Evolutionary conservation across 306 rosid species (phyloP), one percentile per base, ranked within the genome.

Genomic region (Glycyrrhiza uralensis): DNA sequence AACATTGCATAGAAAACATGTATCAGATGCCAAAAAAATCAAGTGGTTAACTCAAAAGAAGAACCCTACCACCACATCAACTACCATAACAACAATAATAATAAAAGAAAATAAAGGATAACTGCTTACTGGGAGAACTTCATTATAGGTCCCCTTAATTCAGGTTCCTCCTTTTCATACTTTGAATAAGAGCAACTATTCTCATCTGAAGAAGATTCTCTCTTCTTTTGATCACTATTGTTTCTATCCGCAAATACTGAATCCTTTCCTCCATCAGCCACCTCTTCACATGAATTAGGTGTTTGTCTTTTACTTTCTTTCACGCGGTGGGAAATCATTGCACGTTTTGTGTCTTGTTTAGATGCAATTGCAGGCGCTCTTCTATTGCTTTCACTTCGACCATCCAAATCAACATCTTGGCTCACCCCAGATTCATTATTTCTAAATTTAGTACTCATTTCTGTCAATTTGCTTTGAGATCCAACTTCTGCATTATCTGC

Each of bases 141-240:
- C 70, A 66, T 80, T 85, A 94, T 91, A 15, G 96, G 87, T 57
- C 95, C 97, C 88, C 81, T 95, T 60, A 86, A 78, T 75, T 95
- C 97, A 20, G 99, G 93, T 80, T 89, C 85, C 41, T 89, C 95
- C 84, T 89, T 95, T 66, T 89, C 99, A 42, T 88, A 95, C 79
- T 91, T 91, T 12, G 97, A 85, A 85, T 86, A 95, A 39, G 99
- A 91, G 82, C 96, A 93, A 81, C 99, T 91, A 68, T 91, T 95
- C 80, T 95, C 97, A 78, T 91, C 99, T 29, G 96, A 95, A 71
- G 99, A 91, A 4, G 99, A 91, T 80, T 94, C 99, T 78, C 96
- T 85, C 74, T 94, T 94, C 85, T 86, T 91, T 58, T 79, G 92
- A 45, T 87, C 96, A n/a, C 85, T 79, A 54, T 79, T 84, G 72